A percentile compares a stretch with the other conserved stretches of the same genome.
phyloP scores from a whole-genome alignment of 2,329 filamentous ascomycete genomes.

The Apiospora arundinis region DNA sequence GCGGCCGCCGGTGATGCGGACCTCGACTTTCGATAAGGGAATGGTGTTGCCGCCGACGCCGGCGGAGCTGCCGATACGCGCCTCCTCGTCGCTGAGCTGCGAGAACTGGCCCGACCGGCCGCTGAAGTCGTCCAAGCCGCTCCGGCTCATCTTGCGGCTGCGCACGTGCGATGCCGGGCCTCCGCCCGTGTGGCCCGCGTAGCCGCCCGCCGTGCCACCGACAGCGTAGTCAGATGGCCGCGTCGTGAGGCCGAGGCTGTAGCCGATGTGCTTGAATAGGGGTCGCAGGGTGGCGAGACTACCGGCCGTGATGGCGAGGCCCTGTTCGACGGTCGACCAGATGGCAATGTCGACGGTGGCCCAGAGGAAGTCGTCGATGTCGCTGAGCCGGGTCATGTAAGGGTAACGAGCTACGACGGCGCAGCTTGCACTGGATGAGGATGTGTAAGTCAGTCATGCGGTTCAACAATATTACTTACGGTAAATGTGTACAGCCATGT shows the following conservation, averaged over 20 bases:
- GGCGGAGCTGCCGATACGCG: not conserved
- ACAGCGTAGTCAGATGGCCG: conserved; percentile 12
- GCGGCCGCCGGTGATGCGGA: conserved; percentile 12
- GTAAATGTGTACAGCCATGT: not conserved
- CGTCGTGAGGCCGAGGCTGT: conserved; percentile 34
- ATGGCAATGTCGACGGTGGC: conserved; percentile 52
- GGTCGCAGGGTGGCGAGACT: conserved; percentile 55
- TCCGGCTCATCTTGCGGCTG: conserved; percentile 12
- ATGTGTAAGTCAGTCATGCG: not conserved
- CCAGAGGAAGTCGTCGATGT: conserved; percentile 51
- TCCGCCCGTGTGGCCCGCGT: not conserved
- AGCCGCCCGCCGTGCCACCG: not conserved
- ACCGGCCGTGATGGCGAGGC: conserved; percentile 55
- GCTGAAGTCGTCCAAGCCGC: conserved; percentile 15
- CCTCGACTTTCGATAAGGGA: conserved; percentile 11
- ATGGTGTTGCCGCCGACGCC: not conserved
- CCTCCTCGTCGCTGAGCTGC: conserved; percentile 19
- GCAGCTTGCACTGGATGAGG: conserved; percentile 46
- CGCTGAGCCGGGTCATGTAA: conserved; percentile 44
- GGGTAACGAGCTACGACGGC: conserved; percentile 50
- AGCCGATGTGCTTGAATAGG: conserved; percentile 44
- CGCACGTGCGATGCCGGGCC: not conserved
- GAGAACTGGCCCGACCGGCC: conserved; percentile 9
- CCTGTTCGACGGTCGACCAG: conserved; percentile 55
- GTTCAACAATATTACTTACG: not conserved